Conservation (phyloP, 1,284 basidiomycete genomes). For the Hymenochaete sp. region DNA sequence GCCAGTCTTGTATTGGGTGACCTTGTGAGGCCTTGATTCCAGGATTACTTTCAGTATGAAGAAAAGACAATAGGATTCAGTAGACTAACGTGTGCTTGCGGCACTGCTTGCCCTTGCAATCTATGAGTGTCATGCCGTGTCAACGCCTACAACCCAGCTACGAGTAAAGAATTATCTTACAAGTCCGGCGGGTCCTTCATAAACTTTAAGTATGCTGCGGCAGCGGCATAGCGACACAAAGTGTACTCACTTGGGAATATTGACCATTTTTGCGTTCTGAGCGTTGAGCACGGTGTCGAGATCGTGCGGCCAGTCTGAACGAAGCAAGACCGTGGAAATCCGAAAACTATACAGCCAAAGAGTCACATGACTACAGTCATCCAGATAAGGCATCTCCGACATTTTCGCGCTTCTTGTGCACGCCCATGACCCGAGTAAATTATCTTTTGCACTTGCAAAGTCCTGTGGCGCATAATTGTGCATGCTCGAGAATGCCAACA, state of each 20-base stretch:
- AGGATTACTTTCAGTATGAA: background rate
- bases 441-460: too few species aligned
- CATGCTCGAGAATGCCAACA: too few species aligned
- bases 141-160: conserved; percentile 2
- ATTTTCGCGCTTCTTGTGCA: too few species aligned
- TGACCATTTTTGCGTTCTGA: conserved; percentile 66
- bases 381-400: too few species aligned
- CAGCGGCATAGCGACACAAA: conserved; percentile 5
- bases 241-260: conserved; percentile 83
- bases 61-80: background rate
- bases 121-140: conserved; percentile 32
- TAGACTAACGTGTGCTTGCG: conserved; percentile 92
- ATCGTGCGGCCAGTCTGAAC: background rate
- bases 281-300: conserved; percentile 4
- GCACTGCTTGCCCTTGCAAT: conserved; percentile 99
- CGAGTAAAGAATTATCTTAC: conserved; percentile 43
- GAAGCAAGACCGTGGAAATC: background rate
- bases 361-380: too few species aligned
- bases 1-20: conserved; percentile 98
- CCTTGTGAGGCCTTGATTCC: conserved; percentile 78
- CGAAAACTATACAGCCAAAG: conserved; percentile 6
- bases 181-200: conserved; percentile 72
- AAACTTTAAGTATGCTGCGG: conserved; percentile 17
- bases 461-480: too few species aligned
- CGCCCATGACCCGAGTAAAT: too few species aligned